Base-by-base conservation (phyloP, 2,329 filamentous ascomycete species). In the Talaromyces sp. region DNA sequence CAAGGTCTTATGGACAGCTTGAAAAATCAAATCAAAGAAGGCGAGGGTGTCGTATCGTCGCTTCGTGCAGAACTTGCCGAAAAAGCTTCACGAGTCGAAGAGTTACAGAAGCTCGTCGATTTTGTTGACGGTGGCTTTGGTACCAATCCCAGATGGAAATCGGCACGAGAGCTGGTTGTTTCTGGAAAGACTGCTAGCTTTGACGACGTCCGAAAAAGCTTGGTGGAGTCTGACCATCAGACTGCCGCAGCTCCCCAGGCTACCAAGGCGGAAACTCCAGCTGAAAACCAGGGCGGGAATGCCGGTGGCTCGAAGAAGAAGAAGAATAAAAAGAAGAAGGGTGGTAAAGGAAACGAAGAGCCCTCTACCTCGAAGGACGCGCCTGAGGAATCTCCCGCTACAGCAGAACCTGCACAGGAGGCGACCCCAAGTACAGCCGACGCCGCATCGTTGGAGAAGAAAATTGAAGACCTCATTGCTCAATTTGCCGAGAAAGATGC, bases 311-410 rank as follows among this genome's bases (percentile, higher is more conserved):
- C 78, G 62, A 93, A 92, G 77, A 96, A 91, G 75, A 93, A 90
- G 74, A 96, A 92, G 65, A 90, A 90, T 72, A 96, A 93, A 80
- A 96, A 96, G 83, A 89, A 88, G 76, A 93, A 93, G 79, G 86
- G 84, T 19, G 84, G 82, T 32, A 85, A 84, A 64, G 73, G 73
- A 7, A 72, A 75, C 7, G 75, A 79, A 9, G 74, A 77, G n/a
- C 55, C 69, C 14, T 56, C 65, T 11, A 69, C 71, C 63, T 57
- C 68, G 58, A 58, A 65, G 8, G 65, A 66, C 50, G 19, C 64
- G 27, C 50, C 63, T 14, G 65, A 65, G 31, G 46, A 41, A 21
- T 35, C 31, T 19, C 3, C 58, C 14, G 35, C 29, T 54, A 32
- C 29, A 51, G 21, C 38, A 7, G 49, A 59, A 29, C 19, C 46